Percentiles rank a stretch among this genome's conserved stretches.
Evolutionary conservation across 2,329 filamentous ascomycete species (phyloP).

Genomic region (Cladobotryum protrusum): DNA sequence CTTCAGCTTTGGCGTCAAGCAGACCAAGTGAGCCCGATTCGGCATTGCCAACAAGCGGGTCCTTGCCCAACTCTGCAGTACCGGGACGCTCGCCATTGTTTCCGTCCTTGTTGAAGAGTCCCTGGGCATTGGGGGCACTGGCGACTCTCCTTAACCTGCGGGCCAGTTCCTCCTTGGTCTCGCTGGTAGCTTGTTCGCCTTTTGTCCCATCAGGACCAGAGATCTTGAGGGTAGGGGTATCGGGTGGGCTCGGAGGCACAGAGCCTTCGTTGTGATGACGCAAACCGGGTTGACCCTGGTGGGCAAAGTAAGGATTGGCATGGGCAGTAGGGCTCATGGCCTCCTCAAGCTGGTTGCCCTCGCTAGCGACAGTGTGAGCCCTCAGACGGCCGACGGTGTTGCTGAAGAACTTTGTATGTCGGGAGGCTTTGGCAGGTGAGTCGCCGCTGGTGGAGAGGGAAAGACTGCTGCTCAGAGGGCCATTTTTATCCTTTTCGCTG

Average conservation of each 20-base stretch:
- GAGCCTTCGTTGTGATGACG: slow-evolving; percentile 94
- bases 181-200: slow-evolving; percentile 62
- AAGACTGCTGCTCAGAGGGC: slow-evolving; percentile 49
- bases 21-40: slow-evolving; percentile 37
- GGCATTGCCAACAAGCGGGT: slow-evolving; percentile 55
- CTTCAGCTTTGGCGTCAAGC: slow-evolving; percentile 26
- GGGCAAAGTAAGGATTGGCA: slow-evolving; percentile 95
- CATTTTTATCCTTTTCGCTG: slow-evolving; percentile 45
- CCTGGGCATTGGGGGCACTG: slow-evolving; percentile 94
- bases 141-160: slow-evolving; percentile 89
- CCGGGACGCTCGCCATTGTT: slow-evolving; percentile 59
- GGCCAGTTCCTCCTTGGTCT: slow-evolving; percentile 89
- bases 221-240: slow-evolving; percentile 74
- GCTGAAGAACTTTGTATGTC: slow-evolving; percentile 84
- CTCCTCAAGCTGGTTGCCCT: slow-evolving; percentile 86
- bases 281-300: slow-evolving; percentile 88
- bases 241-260: slow-evolving; percentile 84
- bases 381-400: slow-evolving; percentile 80
- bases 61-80: slow-evolving; percentile 81
- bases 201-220: slow-evolving; percentile 60
- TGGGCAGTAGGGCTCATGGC: slow-evolving; percentile 84
- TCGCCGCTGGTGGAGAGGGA: slow-evolving; percentile 7
- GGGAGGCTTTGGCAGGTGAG: slow-evolving; percentile 53
- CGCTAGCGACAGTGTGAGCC: slow-evolving; percentile 85
- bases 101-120: slow-evolving; percentile 60